A percentile compares a stretch with the other conserved stretches of the same genome.
phyloP scores from a whole-genome alignment of 352 stramenopile genomes.

The Globisporangium cylindrosporum region DNA sequence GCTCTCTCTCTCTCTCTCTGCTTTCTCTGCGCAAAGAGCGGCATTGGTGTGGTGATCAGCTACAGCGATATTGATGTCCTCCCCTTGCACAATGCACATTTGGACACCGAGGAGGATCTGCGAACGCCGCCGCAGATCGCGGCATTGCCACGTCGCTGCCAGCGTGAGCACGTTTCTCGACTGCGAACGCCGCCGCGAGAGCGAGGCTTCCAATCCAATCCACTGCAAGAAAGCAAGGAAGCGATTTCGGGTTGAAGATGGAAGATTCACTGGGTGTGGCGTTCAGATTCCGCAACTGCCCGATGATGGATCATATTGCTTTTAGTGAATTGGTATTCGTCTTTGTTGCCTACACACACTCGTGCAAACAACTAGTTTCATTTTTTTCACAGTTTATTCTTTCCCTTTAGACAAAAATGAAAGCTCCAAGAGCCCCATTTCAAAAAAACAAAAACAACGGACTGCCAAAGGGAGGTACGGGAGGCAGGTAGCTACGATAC shows the following conservation, averaged over 20 bases:
- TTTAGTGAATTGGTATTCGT: no score
- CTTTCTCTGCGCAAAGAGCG: background rate
- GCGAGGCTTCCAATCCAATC: background rate
- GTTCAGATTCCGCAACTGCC: background rate
- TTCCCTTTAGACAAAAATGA: background rate
- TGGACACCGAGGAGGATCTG: background rate
- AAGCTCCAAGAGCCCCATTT: background rate
- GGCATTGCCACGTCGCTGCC: background rate
- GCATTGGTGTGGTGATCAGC: background rate
- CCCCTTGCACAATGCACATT: background rate
- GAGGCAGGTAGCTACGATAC: background rate
- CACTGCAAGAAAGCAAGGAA: background rate
- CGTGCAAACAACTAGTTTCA: no score
- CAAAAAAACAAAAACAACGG: background rate
- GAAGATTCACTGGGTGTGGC: background rate
- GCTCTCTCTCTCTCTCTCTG: background rate
- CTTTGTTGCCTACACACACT: no score
- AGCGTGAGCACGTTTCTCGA: constrained; percentile 1
- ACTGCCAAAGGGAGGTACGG: background rate
- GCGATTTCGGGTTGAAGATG: no score
- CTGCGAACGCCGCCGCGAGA: background rate
- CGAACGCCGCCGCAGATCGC: background rate
- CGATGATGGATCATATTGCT: background rate
- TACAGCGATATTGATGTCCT: background rate
- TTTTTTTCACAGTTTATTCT: background rate